Evolutionary conservation across 108 stramenopile genomes (phyloP).

Genomic region (Epithemia pelagica): DNA sequence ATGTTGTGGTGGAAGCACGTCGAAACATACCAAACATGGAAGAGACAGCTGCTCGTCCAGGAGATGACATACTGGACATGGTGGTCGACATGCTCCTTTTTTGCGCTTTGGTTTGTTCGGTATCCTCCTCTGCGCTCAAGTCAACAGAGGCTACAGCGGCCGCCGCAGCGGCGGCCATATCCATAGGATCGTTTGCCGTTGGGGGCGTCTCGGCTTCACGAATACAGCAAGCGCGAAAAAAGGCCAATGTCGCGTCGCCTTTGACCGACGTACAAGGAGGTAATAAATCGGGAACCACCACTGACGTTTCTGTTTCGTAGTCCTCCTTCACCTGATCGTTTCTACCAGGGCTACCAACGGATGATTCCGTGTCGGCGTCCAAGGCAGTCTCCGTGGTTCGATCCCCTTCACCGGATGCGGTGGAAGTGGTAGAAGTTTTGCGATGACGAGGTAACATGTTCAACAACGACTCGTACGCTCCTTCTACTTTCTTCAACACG

Average conservation of each 20-base stretch:
- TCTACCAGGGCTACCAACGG: no score
- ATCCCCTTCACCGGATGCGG: background rate
- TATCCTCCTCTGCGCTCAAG: background rate
- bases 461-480: constrained; percentile 32
- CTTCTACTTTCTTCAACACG: constrained; percentile 26
- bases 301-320: constrained; percentile 16
- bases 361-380: no score
- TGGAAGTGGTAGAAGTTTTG: background rate
- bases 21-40: constrained; percentile 3
- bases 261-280: constrained; percentile 39
- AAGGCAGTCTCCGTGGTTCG: background rate
- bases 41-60: background rate
- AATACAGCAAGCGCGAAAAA: constrained; percentile 41
- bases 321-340: constrained; percentile 7
- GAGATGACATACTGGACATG: background rate
- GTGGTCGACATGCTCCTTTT: background rate
- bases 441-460: constrained; percentile 17
- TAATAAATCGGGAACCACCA: constrained; percentile 40
- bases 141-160: background rate
- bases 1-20: background rate
- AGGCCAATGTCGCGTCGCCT: constrained; percentile 42
- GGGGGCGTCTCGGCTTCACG: background rate
- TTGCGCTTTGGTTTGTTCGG: background rate
- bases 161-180: background rate
- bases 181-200: background rate